Evolutionary conservation across 345 rosid genomes (phyloP).

Genomic region (Pistacia vera): DNA sequence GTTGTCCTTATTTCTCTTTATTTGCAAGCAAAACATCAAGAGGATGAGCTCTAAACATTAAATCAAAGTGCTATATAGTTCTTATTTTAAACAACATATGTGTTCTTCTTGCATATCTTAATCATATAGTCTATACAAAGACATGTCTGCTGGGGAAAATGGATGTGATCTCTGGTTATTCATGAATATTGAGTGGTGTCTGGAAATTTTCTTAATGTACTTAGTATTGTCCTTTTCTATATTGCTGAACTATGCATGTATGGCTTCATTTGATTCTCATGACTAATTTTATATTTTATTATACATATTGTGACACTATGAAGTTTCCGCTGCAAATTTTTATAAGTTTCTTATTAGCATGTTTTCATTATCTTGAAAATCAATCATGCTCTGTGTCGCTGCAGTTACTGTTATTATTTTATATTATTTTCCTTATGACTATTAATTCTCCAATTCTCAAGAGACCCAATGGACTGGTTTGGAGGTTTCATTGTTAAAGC

Average conservation of each 20-base stretch:
- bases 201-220: too few relatives aligned
- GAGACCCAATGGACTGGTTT: not conserved
- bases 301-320: not conserved
- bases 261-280: not conserved
- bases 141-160: not conserved
- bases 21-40: not conserved
- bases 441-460: not conserved
- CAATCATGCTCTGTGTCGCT: not conserved
- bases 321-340: not conserved
- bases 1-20: not conserved
- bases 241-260: not conserved
- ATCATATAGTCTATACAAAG: not conserved
- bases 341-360: not conserved
- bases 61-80: not conserved
- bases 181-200: not conserved
- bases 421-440: not conserved
- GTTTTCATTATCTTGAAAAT: not conserved
- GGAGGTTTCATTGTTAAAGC: not conserved
- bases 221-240: not conserved
- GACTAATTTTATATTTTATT: not conserved
- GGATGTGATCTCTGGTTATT: not conserved
- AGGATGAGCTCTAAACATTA: not conserved
- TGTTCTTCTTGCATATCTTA: not conserved
- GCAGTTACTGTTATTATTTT: not conserved
- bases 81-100: not conserved